Evolutionary conservation across 2,329 filamentous ascomycete species (phyloP), one percentile per base, ranked within the genome.

Genomic region (Hymenoscyphus scutula): DNA sequence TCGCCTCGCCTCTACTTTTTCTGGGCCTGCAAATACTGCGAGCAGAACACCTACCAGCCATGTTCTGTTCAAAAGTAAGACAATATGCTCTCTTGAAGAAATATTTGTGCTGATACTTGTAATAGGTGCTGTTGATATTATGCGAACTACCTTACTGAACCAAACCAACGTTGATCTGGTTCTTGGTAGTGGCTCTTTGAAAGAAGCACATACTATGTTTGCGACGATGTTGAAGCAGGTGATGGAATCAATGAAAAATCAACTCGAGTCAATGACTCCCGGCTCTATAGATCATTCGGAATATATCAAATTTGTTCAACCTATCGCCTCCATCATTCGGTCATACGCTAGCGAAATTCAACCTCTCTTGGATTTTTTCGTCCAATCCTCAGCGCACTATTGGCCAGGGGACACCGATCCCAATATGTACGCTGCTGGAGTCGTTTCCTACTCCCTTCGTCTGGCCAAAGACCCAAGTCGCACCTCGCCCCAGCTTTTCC

Each of bases 341-440:
- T 68, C 68, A 25, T 68, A 71, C 45, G 68, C 62, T 5, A 69
- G 62, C 53, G 66, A 68, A 23, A 70, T 74, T 19, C 64, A 64
- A 48, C 64, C 62, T n/a, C 53, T 69, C 11, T 62, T 65, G 23
- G 65, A 68, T 29, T 74, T 71, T 61, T 74, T 72, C 57, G 58
- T 70, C 15, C 61, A 63, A 13, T 56, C 63, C 6, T 74, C 71
- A 1, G 23, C 41, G 13, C 54, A 67, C 34, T 74, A 72, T 45
- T 72, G 71, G 71, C 70, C 71, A 8, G 62, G 66, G 34, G 64
- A 71, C 25, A 62, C 59, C 3, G 72, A 74, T 63, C 72, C 72
- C 29, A 67, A 64, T 29, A 64, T 72, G 17, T 72, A 68, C 45
- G 65, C 64, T n/a, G 67, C 71, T 27, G 71, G 70, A 10, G 61